Percentiles rank a stretch among this genome's conserved stretches.
Evolutionary conservation across 176 grass and related monocot species (phyloP).

Genomic region (Musa beccarii): DNA sequence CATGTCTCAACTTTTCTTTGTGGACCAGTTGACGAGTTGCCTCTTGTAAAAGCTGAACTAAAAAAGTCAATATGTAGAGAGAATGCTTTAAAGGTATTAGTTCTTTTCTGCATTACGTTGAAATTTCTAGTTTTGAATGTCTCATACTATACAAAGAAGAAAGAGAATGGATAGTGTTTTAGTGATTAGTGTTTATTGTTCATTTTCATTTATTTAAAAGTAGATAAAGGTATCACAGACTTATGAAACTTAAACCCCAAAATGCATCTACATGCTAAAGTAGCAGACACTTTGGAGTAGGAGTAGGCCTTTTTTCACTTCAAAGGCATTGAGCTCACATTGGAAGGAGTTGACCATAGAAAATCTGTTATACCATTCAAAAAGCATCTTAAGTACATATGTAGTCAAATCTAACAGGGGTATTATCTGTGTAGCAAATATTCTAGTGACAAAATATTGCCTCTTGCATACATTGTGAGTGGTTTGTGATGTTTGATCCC

Average conservation of each 20-base stretch:
- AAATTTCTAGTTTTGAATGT: neutral
- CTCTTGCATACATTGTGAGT: too few relatives aligned
- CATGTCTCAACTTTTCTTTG: constrained; percentile 15
- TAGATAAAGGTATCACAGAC: neutral
- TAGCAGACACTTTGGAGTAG: neutral
- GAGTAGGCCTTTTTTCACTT: neutral
- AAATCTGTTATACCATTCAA: too few relatives aligned
- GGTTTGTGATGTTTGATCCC: too few relatives aligned
- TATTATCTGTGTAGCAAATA: too few relatives aligned
- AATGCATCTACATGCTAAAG: neutral
- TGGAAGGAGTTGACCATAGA: too few relatives aligned
- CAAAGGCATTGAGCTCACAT: neutral
- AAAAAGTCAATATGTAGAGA: constrained; percentile 68
- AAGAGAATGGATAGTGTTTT: neutral
- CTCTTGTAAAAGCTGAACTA: constrained; percentile 54
- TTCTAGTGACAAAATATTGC: too few relatives aligned
- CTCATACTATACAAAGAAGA: too few relatives aligned
- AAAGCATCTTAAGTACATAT: too few relatives aligned
- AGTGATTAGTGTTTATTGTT: neutral
- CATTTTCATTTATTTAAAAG: neutral
- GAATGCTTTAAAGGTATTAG: constrained; percentile 56
- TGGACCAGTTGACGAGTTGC: constrained; percentile 61
- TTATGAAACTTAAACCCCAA: neutral
- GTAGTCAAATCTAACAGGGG: too few relatives aligned
- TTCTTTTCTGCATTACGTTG: constrained; percentile 13